Evolutionary conservation across 108 stramenopile species (phyloP).

Genomic region (Nitzschia putrida): DNA sequence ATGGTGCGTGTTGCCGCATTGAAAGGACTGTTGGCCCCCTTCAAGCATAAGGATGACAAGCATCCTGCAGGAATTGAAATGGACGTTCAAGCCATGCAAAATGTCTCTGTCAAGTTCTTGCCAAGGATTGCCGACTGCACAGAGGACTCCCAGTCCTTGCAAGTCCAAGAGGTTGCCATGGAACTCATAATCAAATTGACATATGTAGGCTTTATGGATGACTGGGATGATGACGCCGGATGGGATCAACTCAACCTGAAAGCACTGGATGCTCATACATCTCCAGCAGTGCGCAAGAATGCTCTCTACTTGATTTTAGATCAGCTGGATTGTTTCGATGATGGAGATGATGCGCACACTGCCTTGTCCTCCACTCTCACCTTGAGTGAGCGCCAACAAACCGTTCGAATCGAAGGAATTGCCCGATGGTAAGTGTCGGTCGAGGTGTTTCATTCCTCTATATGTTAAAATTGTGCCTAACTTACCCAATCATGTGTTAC

Average conservation of each 20-base stretch:
- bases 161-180: constrained; percentile 80
- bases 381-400: constrained; percentile 44
- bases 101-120: constrained; percentile 76
- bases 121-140: constrained; percentile 61
- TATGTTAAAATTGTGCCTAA: not conserved
- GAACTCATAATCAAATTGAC: constrained; percentile 59
- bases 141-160: constrained; percentile 32
- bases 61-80: constrained; percentile 39
- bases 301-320: constrained; percentile 83
- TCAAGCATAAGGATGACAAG: constrained; percentile 40
- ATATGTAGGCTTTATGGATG: constrained; percentile 76
- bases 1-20: constrained; percentile 71
- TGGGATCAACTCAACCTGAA: constrained; percentile 81
- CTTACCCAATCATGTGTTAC: too few species aligned
- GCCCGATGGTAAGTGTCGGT: constrained; percentile 31
- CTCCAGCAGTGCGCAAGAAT: constrained; percentile 55
- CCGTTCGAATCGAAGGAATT: constrained; percentile 33
- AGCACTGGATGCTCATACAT: constrained; percentile 61
- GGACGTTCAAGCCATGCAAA: constrained; percentile 54
- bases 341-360: constrained; percentile 39
- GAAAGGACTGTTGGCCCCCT: constrained; percentile 63
- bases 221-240: constrained; percentile 68
- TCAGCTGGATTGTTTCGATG: constrained; percentile 87
- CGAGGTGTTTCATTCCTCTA: not conserved
- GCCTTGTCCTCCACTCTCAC: not conserved